Percentiles rank a stretch among this genome's conserved stretches.
Conservation (phyloP, 202 grass and related monocot genomes). For the Zoysia matrella region DNA sequence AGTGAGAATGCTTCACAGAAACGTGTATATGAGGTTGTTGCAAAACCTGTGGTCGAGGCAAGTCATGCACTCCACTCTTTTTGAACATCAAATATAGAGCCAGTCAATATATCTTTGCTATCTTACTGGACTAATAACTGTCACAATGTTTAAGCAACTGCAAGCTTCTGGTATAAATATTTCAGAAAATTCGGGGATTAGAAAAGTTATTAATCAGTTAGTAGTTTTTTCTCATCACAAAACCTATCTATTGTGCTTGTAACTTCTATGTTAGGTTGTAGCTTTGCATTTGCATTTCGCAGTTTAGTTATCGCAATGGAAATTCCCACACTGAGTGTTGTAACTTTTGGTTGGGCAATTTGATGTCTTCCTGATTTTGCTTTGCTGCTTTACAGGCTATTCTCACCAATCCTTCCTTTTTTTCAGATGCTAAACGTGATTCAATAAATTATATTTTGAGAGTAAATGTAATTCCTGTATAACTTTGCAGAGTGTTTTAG, state of each 20-base stretch:
- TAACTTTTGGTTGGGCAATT: neutral
- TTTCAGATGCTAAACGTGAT: neutral
- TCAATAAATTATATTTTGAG: constrained; percentile 23
- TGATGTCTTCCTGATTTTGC: neutral
- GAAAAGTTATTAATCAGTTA: neutral
- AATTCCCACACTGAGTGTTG: constrained; percentile 3
- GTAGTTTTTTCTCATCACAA: neutral
- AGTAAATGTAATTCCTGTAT: constrained; percentile 36
- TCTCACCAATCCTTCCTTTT: constrained; percentile 10
- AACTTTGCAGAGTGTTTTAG: constrained; percentile 90
- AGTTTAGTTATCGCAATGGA: neutral
- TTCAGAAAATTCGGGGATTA: neutral
- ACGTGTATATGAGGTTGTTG: constrained; percentile 85
- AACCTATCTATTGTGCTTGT: neutral
- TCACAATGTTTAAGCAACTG: neutral
- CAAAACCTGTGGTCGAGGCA: constrained; percentile 94
- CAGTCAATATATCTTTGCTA: neutral
- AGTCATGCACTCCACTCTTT: constrained; percentile 36
- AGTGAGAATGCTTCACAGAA: constrained; percentile 80
- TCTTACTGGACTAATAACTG: neutral
- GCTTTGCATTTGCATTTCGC: neutral
- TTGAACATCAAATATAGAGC: neutral
- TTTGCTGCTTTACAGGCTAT: constrained; percentile 4
- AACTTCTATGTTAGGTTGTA: neutral
- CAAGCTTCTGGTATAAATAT: neutral